Conservation (phyloP, 2,329 filamentous ascomycete genomes). For the Xylariaceae sp. region DNA sequence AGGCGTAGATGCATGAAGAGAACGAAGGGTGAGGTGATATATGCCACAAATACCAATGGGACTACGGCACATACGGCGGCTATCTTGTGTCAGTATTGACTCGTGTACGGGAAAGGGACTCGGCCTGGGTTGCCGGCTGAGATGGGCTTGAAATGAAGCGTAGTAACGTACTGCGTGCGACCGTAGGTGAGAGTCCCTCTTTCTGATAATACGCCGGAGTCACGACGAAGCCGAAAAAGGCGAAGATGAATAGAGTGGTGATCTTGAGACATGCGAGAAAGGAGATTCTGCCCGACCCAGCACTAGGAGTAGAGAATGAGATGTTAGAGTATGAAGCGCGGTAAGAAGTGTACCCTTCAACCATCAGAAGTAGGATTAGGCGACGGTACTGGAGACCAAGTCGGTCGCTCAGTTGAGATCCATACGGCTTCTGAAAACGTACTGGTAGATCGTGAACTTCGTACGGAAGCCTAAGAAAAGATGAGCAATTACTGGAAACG, state of each 20-base stretch:
- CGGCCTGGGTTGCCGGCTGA: neutral
- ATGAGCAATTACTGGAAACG: neutral
- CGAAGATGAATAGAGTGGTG: slow-evolving; percentile 63
- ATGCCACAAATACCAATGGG: slow-evolving; percentile 60
- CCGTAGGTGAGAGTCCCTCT: slow-evolving; percentile 27
- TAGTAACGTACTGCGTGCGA: slow-evolving; percentile 24
- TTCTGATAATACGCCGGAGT: slow-evolving; percentile 53
- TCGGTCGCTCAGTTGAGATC: neutral
- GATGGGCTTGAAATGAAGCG: neutral
- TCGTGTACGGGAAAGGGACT: neutral
- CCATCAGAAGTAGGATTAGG: neutral
- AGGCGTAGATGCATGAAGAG: slow-evolving; percentile 65
- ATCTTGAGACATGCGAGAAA: slow-evolving; percentile 68
- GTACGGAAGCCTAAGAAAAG: slow-evolving; percentile 45
- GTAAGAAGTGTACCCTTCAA: neutral
- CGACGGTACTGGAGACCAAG: neutral
- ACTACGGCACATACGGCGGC: slow-evolving; percentile 56
- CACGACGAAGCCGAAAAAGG: slow-evolving; percentile 59
- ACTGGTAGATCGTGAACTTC: slow-evolving; percentile 64
- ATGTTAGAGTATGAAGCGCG: neutral
- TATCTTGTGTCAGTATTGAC: slow-evolving; percentile 27
- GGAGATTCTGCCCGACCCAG: slow-evolving; percentile 60
- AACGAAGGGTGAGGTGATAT: slow-evolving; percentile 65
- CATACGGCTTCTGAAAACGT: neutral
- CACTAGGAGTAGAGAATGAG: slow-evolving; percentile 27